These are phyloP conservation scores for Acacia concinna DNA, from an alignment of 331 rosid species.

Conservation along the genomic window DNA sequence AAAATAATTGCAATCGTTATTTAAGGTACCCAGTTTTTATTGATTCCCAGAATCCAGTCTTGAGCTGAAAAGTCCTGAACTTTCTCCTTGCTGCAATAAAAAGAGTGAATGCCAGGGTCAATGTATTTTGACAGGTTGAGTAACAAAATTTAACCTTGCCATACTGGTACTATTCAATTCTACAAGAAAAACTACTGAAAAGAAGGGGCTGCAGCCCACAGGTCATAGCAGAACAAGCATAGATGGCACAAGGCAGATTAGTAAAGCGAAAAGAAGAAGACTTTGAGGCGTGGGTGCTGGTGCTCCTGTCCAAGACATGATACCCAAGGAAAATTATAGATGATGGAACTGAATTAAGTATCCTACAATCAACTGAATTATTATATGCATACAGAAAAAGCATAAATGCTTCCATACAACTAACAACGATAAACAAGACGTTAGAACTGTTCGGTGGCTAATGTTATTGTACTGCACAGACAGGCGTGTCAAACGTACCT, in stretches of 20 bases:
- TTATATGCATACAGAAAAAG: neutral
- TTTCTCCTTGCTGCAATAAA: constrained; percentile 55
- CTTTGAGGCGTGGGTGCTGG: neutral
- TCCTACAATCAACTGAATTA: neutral
- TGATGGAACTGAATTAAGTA: neutral
- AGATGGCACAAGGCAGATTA: neutral
- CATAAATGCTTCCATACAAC: neutral
- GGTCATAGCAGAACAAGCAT: neutral
- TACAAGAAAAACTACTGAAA: neutral
- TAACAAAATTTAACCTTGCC: neutral
- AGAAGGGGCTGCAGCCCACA: neutral
- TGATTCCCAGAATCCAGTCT: constrained; percentile 90
- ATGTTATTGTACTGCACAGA: neutral
- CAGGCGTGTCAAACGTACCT: constrained; percentile 31
- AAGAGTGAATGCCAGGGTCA: constrained; percentile 13
- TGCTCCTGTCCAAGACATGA: neutral
- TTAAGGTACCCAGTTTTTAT: constrained; percentile 81
- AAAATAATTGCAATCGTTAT: too few relatives aligned
- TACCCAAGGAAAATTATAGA: neutral
- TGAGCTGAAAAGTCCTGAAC: constrained; percentile 54
- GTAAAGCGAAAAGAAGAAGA: neutral
- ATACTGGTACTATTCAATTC: neutral
- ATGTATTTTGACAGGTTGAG: neutral
- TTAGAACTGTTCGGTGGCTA: neutral
- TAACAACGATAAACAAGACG: neutral